Evolutionary conservation across 331 rosid species (phyloP).

Genomic region (Quercus lobata): DNA sequence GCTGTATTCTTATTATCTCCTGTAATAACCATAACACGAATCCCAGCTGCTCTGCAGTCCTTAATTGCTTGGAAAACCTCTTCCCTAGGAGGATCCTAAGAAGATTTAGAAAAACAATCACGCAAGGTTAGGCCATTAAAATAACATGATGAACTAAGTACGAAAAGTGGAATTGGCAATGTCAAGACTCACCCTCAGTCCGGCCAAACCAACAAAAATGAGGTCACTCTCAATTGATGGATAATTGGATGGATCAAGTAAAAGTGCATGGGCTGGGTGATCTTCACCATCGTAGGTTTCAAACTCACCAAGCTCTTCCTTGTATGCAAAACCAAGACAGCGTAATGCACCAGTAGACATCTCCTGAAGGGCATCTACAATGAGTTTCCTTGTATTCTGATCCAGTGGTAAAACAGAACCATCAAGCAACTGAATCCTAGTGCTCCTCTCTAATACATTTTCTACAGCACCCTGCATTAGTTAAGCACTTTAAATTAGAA

Average conservation of each 20-base stretch:
- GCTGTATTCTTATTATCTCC: constrained; percentile 83
- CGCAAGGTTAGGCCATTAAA: constrained; percentile 8
- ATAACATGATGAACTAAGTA: constrained; percentile 8
- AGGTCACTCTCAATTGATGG: constrained; percentile 68
- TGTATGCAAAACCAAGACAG: constrained; percentile 79
- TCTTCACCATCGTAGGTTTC: constrained; percentile 57
- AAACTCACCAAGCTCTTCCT: constrained; percentile 50
- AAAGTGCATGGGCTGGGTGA: constrained; percentile 67
- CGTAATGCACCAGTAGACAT: constrained; percentile 71
- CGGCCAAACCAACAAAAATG: constrained; percentile 66
- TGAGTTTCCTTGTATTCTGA: constrained; percentile 40
- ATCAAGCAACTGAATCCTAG: constrained; percentile 60
- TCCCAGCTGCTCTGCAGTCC: constrained; percentile 86
- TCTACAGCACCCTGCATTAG: constrained; percentile 72
- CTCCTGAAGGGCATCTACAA: constrained; percentile 51
- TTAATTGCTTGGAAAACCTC: constrained; percentile 72
- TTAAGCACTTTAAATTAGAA: constrained; percentile 4
- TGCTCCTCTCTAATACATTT: constrained; percentile 67
- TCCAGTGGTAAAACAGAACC: constrained; percentile 54
- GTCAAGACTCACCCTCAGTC: constrained; percentile 62
- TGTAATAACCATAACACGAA: constrained; percentile 78
- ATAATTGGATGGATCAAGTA: constrained; percentile 66
- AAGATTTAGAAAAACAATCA: constrained; percentile 19
- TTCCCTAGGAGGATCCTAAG: constrained; percentile 76
- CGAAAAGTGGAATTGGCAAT: background rate